phyloP scores from a whole-genome alignment of 1,139 yeast species.

The Pichia sp. region DNA sequence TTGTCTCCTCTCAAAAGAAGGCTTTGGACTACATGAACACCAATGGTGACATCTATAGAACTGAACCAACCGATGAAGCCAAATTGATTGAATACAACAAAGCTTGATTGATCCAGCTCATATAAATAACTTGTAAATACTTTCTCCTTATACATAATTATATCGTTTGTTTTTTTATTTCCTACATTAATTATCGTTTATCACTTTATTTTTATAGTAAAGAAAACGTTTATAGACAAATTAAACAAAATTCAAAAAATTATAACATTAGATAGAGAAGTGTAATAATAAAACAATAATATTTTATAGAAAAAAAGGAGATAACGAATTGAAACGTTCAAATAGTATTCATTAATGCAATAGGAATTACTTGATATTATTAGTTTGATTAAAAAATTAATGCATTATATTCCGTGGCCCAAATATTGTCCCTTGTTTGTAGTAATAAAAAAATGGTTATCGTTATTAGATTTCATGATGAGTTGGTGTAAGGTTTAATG shows the following conservation, averaged over 20 bases:
- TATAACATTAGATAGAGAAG: too few species aligned
- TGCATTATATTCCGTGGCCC: too few species aligned
- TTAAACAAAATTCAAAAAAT: background rate
- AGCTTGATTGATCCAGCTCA: slow-evolving; percentile 6
- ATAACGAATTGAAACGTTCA: background rate
- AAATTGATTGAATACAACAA: slow-evolving; percentile 18
- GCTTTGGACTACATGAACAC: slow-evolving; percentile 44
- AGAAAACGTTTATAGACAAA: background rate
- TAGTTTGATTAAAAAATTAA: too few species aligned
- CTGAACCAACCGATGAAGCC: slow-evolving; percentile 31
- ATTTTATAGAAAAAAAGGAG: too few species aligned
- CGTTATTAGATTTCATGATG: slow-evolving; percentile 4
- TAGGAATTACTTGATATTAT: background rate
- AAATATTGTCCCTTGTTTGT: too few species aligned
- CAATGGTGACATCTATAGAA: slow-evolving; percentile 52
- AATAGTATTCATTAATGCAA: background rate
- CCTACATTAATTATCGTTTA: too few species aligned
- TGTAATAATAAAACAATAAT: too few species aligned
- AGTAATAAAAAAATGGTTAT: too few species aligned
- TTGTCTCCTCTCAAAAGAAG: slow-evolving; percentile 28
- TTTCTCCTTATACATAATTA: too few species aligned
- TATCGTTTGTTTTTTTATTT: too few species aligned
- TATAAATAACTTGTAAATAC: background rate
- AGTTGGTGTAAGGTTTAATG: slow-evolving; percentile 17
- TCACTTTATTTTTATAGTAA: background rate